Percentiles rank a stretch among this genome's conserved stretches.
phyloP scores from a whole-genome alignment of 768 basidiomycete genomes.

The Plicaturopsis crispa region DNA sequence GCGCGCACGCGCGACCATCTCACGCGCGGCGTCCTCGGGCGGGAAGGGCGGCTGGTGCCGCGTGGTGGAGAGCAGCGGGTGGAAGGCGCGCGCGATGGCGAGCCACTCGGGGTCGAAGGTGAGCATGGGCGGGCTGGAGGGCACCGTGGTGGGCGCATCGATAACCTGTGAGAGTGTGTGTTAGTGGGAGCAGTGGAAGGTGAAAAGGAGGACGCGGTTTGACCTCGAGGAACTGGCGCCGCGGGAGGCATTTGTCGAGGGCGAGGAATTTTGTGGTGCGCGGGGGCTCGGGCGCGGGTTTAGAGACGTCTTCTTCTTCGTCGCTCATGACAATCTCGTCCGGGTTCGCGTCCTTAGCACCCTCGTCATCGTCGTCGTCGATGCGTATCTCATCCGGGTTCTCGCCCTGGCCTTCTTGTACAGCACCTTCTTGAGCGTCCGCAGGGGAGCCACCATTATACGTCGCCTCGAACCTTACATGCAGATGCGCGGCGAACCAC shows the following conservation, averaged over 20 bases:
- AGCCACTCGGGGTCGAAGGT: conserved; percentile 90
- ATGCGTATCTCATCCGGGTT: conserved; percentile 35
- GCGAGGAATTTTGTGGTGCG: conserved; percentile 74
- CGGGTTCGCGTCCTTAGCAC: conserved; percentile 26
- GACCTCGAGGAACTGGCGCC: conserved; percentile 78
- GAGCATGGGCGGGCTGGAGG: conserved; percentile 28
- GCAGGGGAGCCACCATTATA: no score
- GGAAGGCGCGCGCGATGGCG: conserved; percentile 83
- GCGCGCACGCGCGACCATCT: conserved; percentile 49
- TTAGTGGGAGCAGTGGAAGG: background rate
- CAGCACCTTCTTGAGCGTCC: background rate
- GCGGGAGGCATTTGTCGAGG: conserved; percentile 81
- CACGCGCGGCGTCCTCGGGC: conserved; percentile 36
- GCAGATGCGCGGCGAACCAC: conserved; percentile 94
- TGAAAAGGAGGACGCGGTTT: conserved; percentile 3
- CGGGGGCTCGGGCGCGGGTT: conserved; percentile 19
- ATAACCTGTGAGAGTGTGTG: conserved; percentile 45
- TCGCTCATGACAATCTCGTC: conserved; percentile 45
- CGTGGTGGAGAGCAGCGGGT: conserved; percentile 62
- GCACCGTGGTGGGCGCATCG: conserved; percentile 38
- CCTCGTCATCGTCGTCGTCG: conserved; percentile 31
- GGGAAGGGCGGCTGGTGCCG: conserved; percentile 53
- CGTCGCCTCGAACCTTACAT: conserved; percentile 76
- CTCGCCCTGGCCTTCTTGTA: no score
- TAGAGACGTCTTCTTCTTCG: conserved; percentile 35